Percentiles rank a stretch among this genome's conserved stretches.
Evolutionary conservation across 1,284 basidiomycete species (phyloP).

Genomic region (Gymnopus androsaceus): DNA sequence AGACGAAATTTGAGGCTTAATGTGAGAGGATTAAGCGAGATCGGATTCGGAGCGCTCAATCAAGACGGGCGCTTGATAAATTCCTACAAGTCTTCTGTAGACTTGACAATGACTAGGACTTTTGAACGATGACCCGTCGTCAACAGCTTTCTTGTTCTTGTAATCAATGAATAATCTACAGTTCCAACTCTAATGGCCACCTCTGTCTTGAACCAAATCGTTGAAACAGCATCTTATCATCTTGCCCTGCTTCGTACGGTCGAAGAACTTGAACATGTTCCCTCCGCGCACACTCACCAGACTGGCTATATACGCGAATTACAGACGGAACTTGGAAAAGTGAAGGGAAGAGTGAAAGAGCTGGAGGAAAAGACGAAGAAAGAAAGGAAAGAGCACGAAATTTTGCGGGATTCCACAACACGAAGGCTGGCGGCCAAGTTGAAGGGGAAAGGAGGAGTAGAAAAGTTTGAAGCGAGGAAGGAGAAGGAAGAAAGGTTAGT

Average conservation of each 20-base stretch:
- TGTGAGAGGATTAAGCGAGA: too few species aligned
- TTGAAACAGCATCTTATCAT: constrained; percentile 40
- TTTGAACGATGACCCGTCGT: too few species aligned
- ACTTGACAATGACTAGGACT: too few species aligned
- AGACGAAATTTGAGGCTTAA: too few species aligned
- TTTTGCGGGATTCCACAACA: constrained; percentile 38
- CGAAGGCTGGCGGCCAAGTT: constrained; percentile 38
- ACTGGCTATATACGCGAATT: constrained; percentile 35
- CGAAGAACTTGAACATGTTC: constrained; percentile 39
- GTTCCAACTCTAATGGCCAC: constrained; percentile 14
- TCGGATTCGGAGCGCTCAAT: too few species aligned
- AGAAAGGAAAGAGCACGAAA: constrained; percentile 43
- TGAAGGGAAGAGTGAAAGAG: constrained; percentile 27
- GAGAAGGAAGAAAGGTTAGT: constrained; percentile 44
- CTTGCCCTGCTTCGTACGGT: constrained; percentile 33
- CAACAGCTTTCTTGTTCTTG: too few species aligned
- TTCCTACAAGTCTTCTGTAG: too few species aligned
- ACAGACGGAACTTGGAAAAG: constrained; percentile 26
- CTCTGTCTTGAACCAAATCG: constrained; percentile 35
- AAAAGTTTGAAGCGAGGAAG: constrained; percentile 40
- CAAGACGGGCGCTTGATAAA: too few species aligned
- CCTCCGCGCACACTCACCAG: constrained; percentile 39
- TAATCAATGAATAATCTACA: too few species aligned
- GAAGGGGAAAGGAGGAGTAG: constrained; percentile 33
- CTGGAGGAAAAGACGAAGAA: constrained; percentile 41